Base-by-base conservation (phyloP, 192 early-diverging fungal genomes). In the Coemansia sp. region DNA sequence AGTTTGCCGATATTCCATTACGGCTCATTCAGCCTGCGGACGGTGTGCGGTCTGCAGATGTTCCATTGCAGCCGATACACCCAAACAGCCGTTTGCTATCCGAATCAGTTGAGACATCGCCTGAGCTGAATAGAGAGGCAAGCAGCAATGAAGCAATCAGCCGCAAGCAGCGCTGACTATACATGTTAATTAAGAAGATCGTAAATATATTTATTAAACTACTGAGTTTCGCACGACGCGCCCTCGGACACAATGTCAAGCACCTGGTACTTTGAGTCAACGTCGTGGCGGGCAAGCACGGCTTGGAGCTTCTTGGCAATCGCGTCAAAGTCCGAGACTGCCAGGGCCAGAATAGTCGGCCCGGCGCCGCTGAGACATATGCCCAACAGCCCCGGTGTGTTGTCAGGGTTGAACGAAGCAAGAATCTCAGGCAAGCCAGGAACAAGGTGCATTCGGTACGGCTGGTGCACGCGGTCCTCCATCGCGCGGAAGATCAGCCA, bases 391-490 rank as follows among this genome's bases (percentile, higher is more conserved):
- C 95, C 95, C 0, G 91, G 91, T 23, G 87, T 74, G 23, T 85
- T 87, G 59, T 85, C 85, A 14, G 90, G 91, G 23, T 86, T 88
- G 26, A 90, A 86, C 15, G 88, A 80, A 11, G 82, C 61, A 22
- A 99, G 78, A 74, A 98, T 91, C 66, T 95, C 85, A 23, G 92
- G 81, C 52, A 99, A 83, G 21, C 97, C 97, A 8, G 97, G 97
- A 38, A 99, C 90, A 72, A 99, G 82, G 70, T 93, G 87, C 66
- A 89, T 90, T 36, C 97, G 84, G 79, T 99, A 97, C 5, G 90
- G 89, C 78, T 99, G 97, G 74, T 99, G 97, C n/a, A 98, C 78
- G 68, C 87, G 86, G 82, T 99, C 97, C 62, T 88, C 87, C 96
- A 99, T 98, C 5, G 95, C 92, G 57, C 91, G 89, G 69, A 83